These are phyloP conservation scores for Hirsutella thompsonii DNA, from an alignment of 2,329 filamentous ascomycete genomes.

Conservation along the genomic window DNA sequence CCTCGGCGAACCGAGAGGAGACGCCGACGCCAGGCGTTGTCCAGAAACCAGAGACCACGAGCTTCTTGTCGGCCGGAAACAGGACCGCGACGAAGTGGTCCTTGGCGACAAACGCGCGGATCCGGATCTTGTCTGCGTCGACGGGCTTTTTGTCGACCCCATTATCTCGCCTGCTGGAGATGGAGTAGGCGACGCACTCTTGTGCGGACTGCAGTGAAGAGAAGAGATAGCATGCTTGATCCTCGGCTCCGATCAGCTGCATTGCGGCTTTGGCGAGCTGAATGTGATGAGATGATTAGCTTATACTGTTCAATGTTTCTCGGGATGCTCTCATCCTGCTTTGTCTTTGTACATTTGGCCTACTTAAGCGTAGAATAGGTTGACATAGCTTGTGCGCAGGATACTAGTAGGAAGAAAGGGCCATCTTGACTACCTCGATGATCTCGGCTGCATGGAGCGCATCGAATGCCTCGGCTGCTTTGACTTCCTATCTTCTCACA, in stretches of 20 bases:
- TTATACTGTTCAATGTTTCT: no score
- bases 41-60: slow-evolving; percentile 24
- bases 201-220: slow-evolving; percentile 2
- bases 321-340: no score
- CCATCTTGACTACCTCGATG: no score
- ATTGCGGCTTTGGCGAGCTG: neutral
- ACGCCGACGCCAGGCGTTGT: slow-evolving; percentile 24
- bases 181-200: slow-evolving; percentile 3
- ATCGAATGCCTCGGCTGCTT: no score
- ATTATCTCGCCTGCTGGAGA: slow-evolving; percentile 2
- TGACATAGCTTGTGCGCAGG: no score
- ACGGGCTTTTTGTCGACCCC: slow-evolving; percentile 2
- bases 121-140: neutral
- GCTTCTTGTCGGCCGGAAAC: slow-evolving; percentile 18
- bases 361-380: no score
- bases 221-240: slow-evolving; percentile 1
- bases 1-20: slow-evolving; percentile 23
- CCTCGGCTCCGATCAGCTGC: neutral
- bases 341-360: no score
- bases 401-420: no score
- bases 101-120: slow-evolving; percentile 4
- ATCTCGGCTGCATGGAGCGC: no score
- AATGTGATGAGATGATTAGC: neutral
- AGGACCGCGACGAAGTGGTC: slow-evolving; percentile 10
- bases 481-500: no score